Percentiles rank a stretch among this genome's conserved stretches.
These are phyloP conservation scores for Sarcodon aspratus DNA, from an alignment of 768 basidiomycete genomes.

Conservation along the genomic window DNA sequence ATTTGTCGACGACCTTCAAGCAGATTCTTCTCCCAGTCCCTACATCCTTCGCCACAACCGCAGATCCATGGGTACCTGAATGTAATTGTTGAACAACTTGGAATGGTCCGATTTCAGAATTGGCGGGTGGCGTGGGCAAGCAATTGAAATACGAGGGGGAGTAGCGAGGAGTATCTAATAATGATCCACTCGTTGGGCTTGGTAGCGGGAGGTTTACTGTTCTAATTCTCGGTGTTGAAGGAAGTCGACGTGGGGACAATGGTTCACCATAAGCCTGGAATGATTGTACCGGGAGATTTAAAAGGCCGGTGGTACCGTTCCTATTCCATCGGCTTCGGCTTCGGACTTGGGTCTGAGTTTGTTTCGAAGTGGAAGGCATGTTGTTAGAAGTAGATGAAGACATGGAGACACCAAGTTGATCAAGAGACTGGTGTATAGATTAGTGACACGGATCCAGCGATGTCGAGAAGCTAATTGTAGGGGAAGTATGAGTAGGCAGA, in stretches of 20 bases:
- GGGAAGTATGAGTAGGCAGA: too few relatives aligned
- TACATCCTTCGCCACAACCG: constrained; percentile 8
- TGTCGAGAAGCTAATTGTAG: too few relatives aligned
- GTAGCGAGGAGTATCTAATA: neutral
- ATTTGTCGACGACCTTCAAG: constrained; percentile 12
- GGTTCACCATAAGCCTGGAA: neutral
- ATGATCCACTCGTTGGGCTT: neutral
- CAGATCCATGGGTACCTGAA: constrained; percentile 11
- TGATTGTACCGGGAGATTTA: neutral
- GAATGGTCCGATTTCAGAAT: constrained; percentile 8
- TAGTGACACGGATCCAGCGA: too few relatives aligned
- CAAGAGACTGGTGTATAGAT: too few relatives aligned
- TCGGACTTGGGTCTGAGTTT: neutral
- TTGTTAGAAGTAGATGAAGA: neutral
- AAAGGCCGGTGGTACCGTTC: neutral
- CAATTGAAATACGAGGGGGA: neutral
- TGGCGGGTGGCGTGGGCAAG: neutral
- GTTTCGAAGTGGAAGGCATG: neutral
- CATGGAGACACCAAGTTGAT: neutral
- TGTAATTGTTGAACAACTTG: constrained; percentile 8
- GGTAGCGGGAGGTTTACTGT: neutral
- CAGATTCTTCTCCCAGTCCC: constrained; percentile 10
- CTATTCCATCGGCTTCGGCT: neutral
- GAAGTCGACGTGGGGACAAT: neutral
- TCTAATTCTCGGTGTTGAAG: neutral